Conservation (phyloP, 2,329 filamentous ascomycete genomes). For the Emmonsiellopsis sp. region DNA sequence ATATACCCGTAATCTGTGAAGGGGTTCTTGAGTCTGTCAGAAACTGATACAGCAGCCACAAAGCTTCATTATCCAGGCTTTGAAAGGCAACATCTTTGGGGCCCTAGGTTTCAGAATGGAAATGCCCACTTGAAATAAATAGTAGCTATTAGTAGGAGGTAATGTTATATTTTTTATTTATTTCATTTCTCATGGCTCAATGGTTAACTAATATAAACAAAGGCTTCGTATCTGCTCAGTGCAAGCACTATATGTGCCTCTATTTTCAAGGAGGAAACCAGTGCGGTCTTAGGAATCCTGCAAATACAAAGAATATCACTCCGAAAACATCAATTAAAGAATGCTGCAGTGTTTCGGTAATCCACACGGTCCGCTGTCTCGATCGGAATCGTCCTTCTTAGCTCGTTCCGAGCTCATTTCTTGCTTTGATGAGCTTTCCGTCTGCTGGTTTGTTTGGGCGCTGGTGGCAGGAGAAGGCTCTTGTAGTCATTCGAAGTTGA, state of each 20-base stretch:
- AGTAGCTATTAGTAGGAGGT: neutral
- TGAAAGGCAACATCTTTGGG: too few relatives aligned
- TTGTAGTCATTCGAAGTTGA: constrained; percentile 70
- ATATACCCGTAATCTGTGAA: too few relatives aligned
- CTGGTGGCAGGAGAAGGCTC: constrained; percentile 34
- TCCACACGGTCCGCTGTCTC: constrained; percentile 61
- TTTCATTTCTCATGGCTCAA: neutral
- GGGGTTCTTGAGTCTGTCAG: too few relatives aligned
- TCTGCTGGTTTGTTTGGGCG: constrained; percentile 16
- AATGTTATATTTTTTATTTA: neutral
- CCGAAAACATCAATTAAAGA: constrained; percentile 35
- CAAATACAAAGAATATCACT: neutral
- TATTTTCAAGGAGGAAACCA: neutral
- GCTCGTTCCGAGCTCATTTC: constrained; percentile 9
- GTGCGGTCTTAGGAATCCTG: too few relatives aligned
- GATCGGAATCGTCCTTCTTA: constrained; percentile 40
- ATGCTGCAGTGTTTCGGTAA: constrained; percentile 67
- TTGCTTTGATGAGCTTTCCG: constrained; percentile 18
- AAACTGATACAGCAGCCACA: too few relatives aligned
- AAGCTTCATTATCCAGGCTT: too few relatives aligned
- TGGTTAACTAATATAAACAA: neutral
- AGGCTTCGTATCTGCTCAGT: neutral
- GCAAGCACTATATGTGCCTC: neutral
- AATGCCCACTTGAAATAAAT: too few relatives aligned
- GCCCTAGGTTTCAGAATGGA: too few relatives aligned